Conservation (phyloP, 2,329 filamentous ascomycete genomes). For the Annulohypoxylon truncatum region DNA sequence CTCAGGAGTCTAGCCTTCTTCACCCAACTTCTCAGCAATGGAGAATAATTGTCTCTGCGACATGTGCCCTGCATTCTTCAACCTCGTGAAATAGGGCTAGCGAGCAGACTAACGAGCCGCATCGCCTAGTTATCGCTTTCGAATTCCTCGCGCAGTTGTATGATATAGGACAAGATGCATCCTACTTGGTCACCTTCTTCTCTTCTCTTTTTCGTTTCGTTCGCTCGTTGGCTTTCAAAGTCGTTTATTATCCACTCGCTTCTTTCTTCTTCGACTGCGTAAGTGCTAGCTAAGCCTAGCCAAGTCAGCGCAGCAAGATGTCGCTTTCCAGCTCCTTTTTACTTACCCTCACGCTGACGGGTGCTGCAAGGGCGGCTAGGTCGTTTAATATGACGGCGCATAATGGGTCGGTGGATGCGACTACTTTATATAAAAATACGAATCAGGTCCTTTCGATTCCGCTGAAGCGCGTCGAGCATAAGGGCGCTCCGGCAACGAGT, state of each 20-base stretch:
- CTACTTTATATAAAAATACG: constrained; percentile 31
- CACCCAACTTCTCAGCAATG: constrained; percentile 1
- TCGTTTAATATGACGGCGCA: constrained; percentile 18
- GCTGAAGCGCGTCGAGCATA: constrained; percentile 45
- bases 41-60: constrained; percentile 19
- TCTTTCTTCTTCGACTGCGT: background rate
- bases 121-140: constrained; percentile 32
- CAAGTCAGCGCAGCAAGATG: constrained; percentile 17
- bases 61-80: constrained; percentile 43
- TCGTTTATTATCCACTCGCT: background rate
- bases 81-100: background rate
- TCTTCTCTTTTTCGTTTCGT: background rate
- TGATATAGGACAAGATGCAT: constrained; percentile 26
- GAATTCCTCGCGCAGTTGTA: constrained; percentile 31
- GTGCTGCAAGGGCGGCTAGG: constrained; percentile 21
- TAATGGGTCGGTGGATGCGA: constrained; percentile 13
- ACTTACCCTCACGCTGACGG: constrained; percentile 9
- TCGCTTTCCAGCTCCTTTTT: constrained; percentile 3
- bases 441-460: constrained; percentile 45
- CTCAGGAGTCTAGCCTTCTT: constrained; percentile 19
- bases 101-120: background rate
- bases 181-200: background rate
- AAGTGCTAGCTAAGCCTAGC: background rate
- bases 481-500: constrained; percentile 44
- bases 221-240: background rate